Conservation (phyloP, 2,329 filamentous ascomycete genomes). For the Paraphoma chrysanthemicola region DNA sequence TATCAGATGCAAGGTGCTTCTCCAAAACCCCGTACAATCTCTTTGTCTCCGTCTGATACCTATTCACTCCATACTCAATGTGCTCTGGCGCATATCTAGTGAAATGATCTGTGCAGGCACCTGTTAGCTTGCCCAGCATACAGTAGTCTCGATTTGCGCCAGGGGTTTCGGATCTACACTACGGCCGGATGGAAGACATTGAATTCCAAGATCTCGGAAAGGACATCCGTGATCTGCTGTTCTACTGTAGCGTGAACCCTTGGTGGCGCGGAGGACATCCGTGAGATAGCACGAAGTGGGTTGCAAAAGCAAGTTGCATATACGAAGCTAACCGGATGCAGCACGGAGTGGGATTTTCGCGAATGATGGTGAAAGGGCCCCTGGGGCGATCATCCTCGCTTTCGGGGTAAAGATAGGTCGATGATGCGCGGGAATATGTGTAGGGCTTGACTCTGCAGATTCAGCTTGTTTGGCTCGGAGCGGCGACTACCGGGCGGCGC, state of each 20-base stretch:
- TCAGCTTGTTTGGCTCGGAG: too few relatives aligned
- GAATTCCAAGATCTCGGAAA: too few relatives aligned
- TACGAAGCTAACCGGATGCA: neutral
- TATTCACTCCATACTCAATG: slow-evolving; percentile 81
- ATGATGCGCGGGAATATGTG: neutral
- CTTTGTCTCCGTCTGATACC: slow-evolving; percentile 84
- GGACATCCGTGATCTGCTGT: too few relatives aligned
- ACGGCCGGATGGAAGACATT: too few relatives aligned
- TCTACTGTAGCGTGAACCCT: too few relatives aligned
- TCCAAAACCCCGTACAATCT: slow-evolving; percentile 82
- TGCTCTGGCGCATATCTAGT: slow-evolving; percentile 79
- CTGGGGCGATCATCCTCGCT: neutral
- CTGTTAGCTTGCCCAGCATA: slow-evolving; percentile 5
- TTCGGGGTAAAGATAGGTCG: neutral
- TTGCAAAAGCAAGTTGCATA: neutral
- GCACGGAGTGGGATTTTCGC: neutral
- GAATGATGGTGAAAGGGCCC: neutral
- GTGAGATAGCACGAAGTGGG: too few relatives aligned
- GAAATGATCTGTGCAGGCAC: slow-evolving; percentile 70
- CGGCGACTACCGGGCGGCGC: too few relatives aligned
- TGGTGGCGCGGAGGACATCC: neutral
- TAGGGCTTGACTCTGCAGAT: neutral
- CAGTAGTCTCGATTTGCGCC: neutral
- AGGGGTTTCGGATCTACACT: neutral
- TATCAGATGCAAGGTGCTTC: slow-evolving; percentile 65